These are phyloP conservation scores for Vitis hybrid DNA, from an alignment of 177 flowering plant genomes.

Conservation along the genomic window DNA sequence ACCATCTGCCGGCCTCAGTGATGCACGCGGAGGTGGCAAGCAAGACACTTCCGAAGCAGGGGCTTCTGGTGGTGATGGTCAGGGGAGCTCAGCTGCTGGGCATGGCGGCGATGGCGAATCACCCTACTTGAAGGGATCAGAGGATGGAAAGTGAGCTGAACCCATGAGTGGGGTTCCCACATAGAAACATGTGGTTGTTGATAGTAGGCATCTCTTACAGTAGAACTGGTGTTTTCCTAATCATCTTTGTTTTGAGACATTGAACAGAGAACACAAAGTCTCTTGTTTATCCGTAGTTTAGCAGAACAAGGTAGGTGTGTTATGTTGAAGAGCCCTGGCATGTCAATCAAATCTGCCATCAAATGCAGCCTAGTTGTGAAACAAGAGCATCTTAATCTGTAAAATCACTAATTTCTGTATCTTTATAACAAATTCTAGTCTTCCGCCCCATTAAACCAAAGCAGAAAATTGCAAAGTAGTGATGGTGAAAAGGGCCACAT, in stretches of 20 bases:
- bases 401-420: not conserved
- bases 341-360: not conserved
- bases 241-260: not conserved
- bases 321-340: slow-evolving; percentile 4
- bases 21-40: slow-evolving; percentile 49
- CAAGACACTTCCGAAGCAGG: slow-evolving; percentile 55
- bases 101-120: slow-evolving; percentile 50
- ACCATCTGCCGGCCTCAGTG: slow-evolving; percentile 32
- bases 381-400: not conserved
- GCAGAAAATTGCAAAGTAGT: too few species aligned
- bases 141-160: slow-evolving; percentile 42
- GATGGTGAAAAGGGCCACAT: too few species aligned
- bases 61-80: slow-evolving; percentile 42
- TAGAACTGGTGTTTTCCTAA: not conserved
- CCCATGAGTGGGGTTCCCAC: not conserved
- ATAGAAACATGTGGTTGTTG: slow-evolving; percentile 15
- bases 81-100: slow-evolving; percentile 43
- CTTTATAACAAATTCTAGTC: too few species aligned
- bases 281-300: not conserved
- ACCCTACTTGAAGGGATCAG: slow-evolving; percentile 33
- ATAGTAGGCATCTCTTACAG: slow-evolving; percentile 18
- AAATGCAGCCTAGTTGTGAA: slow-evolving; percentile 2
- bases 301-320: slow-evolving; percentile 20
- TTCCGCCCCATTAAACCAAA: too few species aligned
- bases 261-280: not conserved